Evolutionary conservation across 768 basidiomycete species (phyloP), one percentile per base, ranked within the genome.

Genomic region (Russula brevipes): DNA sequence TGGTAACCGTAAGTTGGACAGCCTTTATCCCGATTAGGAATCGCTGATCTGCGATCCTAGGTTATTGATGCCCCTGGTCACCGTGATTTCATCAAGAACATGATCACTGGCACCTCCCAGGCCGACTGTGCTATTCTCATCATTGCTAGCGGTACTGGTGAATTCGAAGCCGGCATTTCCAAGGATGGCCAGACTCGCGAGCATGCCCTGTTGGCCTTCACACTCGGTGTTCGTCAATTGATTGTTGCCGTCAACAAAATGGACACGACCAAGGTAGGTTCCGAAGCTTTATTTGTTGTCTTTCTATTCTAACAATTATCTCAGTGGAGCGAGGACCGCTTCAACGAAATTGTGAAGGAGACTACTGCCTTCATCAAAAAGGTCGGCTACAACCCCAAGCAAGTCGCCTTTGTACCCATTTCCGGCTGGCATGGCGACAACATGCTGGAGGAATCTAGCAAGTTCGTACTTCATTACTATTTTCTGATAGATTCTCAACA

Each of bases 51-150:
- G 19, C 52, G 33, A 54, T 60, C 51, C 35, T 19, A 91, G 93
- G 94, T 99, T 81, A 98, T 98, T 72, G 97, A 98, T 76, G 97
- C 97, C 77, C 97, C 97, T 53, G 96, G 96, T 75, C 95, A 97
- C 79, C 94, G 97, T 87, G 97, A 99, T 76, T 99, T 99, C 82
- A 99, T 99, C 86, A 99, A 99, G 83, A 99, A 97, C 92, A 97
- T 95, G 95, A 99, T 99, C 78, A 99, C 97, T 67, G 97, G 97
- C 85, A 99, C 97, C 72, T 99, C 97, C 73, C 97, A 99, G 87
- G 95, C 96, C 76, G 96, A 99, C 77, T 98, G 96, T 75, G 97
- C 95, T 73, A 87, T 99, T 78, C 94, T 99, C 79, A 98, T 99
- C 84, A 99, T 99, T 71, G 97, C 96, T 69, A 89, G 83, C 78